phyloP scores from a whole-genome alignment of 805 yeast genomes.

The Suhomyces kilbournensis region DNA sequence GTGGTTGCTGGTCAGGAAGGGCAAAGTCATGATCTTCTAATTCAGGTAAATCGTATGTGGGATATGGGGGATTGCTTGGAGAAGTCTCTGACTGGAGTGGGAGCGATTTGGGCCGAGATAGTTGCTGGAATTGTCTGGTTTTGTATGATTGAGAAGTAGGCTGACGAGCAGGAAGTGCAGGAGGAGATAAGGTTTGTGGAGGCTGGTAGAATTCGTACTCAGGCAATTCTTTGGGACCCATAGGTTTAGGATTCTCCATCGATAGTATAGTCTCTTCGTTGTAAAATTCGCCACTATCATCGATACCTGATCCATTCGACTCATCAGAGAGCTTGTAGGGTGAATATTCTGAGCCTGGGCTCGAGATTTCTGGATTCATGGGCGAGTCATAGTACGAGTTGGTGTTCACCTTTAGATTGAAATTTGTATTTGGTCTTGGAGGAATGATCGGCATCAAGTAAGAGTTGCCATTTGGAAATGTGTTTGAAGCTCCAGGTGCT shows the following conservation, averaged over 20 bases:
- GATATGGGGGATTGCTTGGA: background rate
- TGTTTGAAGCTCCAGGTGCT: background rate
- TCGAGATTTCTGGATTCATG: background rate
- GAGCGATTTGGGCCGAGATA: constrained; percentile 7
- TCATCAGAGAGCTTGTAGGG: background rate
- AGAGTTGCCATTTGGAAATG: background rate
- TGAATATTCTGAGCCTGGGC: background rate
- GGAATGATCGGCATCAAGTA: constrained; percentile 4
- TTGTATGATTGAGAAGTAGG: background rate
- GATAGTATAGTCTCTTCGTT: constrained; percentile 24
- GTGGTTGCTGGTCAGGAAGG: background rate
- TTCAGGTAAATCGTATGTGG: constrained; percentile 2
- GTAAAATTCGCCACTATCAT: background rate
- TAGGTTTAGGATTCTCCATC: constrained; percentile 34
- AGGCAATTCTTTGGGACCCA: constrained; percentile 40
- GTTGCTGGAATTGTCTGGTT: constrained; percentile 11
- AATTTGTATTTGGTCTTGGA: background rate
- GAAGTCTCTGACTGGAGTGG: background rate
- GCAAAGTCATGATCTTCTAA: background rate
- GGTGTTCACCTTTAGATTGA: background rate
- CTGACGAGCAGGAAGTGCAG: background rate
- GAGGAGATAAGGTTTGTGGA: background rate
- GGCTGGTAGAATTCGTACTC: constrained; percentile 21
- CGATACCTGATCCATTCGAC: background rate
- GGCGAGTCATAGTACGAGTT: background rate